Evolutionary conservation across 768 basidiomycete species (phyloP).

Genomic region (Lactifluus hygrophoroides): DNA sequence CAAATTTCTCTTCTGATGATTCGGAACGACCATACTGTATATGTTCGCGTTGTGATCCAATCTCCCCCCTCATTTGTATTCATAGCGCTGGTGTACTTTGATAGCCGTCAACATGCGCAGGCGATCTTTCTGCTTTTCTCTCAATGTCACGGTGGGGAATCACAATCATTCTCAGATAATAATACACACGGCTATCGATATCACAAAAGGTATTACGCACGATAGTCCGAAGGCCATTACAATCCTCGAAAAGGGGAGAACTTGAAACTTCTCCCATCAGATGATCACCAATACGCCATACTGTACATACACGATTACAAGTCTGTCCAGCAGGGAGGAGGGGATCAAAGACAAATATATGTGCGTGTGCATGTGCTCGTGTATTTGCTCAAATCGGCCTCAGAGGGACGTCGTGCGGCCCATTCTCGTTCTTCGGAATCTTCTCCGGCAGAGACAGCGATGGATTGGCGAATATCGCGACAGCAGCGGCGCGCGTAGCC

Average conservation of each 20-base stretch:
- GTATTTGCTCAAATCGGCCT: background rate
- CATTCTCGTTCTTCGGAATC: background rate
- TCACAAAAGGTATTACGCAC: background rate
- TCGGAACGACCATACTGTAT: background rate
- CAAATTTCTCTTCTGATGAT: background rate
- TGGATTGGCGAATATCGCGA: background rate
- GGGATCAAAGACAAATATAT: too few relatives aligned
- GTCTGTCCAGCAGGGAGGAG: too few relatives aligned
- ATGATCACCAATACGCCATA: background rate
- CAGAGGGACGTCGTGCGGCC: background rate
- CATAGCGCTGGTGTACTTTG: too few relatives aligned
- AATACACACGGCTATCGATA: background rate
- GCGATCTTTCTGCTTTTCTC: background rate
- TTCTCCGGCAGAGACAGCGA: slow-evolving; percentile 6
- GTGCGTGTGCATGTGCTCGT: too few relatives aligned
- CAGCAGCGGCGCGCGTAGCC: background rate
- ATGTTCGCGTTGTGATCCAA: background rate
- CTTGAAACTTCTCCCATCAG: background rate
- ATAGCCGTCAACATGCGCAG: too few relatives aligned
- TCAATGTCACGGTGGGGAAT: background rate
- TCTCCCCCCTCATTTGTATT: background rate
- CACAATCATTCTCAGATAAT: background rate
- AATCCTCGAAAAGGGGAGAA: background rate
- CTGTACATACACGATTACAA: too few relatives aligned
- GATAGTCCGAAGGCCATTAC: background rate